Base-by-base conservation (phyloP, 306 rosid genomes). In the Vachellia pachyceras region DNA sequence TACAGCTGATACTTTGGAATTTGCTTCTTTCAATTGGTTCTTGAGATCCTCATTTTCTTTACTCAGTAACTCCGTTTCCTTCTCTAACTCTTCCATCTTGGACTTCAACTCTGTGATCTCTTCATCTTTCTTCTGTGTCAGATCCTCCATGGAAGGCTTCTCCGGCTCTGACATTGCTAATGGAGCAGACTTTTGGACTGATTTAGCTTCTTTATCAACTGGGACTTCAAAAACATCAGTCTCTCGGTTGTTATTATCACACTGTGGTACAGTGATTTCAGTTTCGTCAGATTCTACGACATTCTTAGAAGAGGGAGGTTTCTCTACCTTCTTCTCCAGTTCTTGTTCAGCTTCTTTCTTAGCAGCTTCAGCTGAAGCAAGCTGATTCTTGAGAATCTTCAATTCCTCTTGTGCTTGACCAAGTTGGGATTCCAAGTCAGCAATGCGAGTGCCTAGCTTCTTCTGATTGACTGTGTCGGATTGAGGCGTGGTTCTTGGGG, bases 191-290 rank as follows among this genome's bases (percentile, higher is more conserved):
- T 69, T 79, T 41, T 69, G 85, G 45, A 49, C 58, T 72, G 84
- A 58, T 74, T 86, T 79, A 79, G 86, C 73, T 82, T 85, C 90
- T 69, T 91, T 81, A 50, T 90, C 92, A 6, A 91, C 80, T 1
- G 90, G 96, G 75, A 93, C 96, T 90, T 91, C 93, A 50, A 90
- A 93, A 68, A 93, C 96, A 74, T 93, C 97, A 71, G 97, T 93
- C 86, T 90, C 97, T 67, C 82, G 87, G 69, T 72, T 85, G 47
- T 40, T 68, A 41, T 13, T n/a, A 18, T 88, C 91, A 75, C 87
- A 86, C 73, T 63, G 60, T 35, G 72, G 57, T 39, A 41, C 11
- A 60, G 69, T 61, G 13, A 64, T 46, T 78, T 84, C 88, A 29
- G 74, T 69, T 77, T 77, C 50, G 57, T 72, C 77, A 12, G 86